A percentile compares a stretch with the other conserved stretches of the same genome.
Conservation (phyloP, 1,284 basidiomycete species). For the Leccinum fallax region DNA sequence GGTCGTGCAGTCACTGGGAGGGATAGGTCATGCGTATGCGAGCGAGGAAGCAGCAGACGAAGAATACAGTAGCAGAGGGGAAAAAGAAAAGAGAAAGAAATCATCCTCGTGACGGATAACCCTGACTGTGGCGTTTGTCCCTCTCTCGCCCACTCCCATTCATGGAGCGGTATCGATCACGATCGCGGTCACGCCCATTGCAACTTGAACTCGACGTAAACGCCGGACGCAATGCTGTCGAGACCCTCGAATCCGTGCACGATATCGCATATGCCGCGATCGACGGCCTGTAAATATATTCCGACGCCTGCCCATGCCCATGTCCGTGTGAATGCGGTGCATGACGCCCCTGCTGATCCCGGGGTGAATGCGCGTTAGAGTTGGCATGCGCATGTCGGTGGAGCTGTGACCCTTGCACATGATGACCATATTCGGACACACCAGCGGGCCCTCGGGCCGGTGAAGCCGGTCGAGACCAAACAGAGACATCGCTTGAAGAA, state of each 20-base stretch:
- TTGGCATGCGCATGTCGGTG: slow-evolving; percentile 16
- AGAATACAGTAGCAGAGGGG: not conserved
- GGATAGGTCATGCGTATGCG: not conserved
- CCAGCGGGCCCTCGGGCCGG: slow-evolving; percentile 22
- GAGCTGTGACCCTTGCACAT: slow-evolving; percentile 5
- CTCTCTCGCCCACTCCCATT: slow-evolving; percentile 13
- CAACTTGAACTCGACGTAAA: slow-evolving; percentile 29
- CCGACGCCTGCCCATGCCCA: slow-evolving; percentile 15
- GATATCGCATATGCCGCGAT: slow-evolving; percentile 35
- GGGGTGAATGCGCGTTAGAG: slow-evolving; percentile 2
- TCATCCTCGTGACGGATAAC: slow-evolving; percentile 18
- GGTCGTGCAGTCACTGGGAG: not conserved
- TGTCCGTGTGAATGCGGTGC: slow-evolving; percentile 7
- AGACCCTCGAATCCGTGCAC: slow-evolving; percentile 36
- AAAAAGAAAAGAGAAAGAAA: not conserved
- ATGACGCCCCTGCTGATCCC: slow-evolving; percentile 24
- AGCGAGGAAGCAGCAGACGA: not conserved
- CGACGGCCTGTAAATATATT: slow-evolving; percentile 34
- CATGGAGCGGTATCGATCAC: slow-evolving; percentile 18
- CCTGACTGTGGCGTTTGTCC: slow-evolving; percentile 19
- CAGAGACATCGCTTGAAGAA: slow-evolving; percentile 27
- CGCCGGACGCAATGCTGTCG: slow-evolving; percentile 34
- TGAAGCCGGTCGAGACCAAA: slow-evolving; percentile 32
- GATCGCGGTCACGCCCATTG: slow-evolving; percentile 22
- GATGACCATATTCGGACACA: slow-evolving; percentile 13